A percentile compares a stretch with the other conserved stretches of the same genome.
phyloP scores from a whole-genome alignment of 257 asterid genomes.

The Forsythia suspensa region DNA sequence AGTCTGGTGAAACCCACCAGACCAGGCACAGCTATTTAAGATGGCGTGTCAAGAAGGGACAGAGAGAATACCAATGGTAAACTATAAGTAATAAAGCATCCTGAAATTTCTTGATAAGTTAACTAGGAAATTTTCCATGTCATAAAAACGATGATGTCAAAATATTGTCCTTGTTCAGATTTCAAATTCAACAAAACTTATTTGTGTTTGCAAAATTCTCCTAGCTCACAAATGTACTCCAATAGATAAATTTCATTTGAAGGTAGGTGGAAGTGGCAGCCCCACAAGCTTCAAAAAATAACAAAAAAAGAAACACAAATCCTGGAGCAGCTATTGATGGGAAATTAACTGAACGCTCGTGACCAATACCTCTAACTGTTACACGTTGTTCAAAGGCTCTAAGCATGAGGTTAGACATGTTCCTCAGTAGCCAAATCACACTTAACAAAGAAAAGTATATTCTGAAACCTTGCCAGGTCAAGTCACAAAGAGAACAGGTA shows the following conservation, averaged over 20 bases:
- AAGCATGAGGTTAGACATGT: not conserved
- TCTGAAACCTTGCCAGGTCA: not conserved
- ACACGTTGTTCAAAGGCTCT: not conserved
- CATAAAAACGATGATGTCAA: not conserved
- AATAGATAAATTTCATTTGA: not conserved
- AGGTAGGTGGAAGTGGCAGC: not conserved
- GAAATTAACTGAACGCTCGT: not conserved
- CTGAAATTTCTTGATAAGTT: not conserved
- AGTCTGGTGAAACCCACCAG: constrained; percentile 5
- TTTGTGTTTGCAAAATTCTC: not conserved
- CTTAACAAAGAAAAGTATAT: not conserved
- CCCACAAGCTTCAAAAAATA: not conserved
- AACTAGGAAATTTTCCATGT: not conserved
- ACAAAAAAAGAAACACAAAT: not conserved
- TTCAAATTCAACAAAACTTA: not conserved
- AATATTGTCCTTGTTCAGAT: not conserved
- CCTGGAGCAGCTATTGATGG: not conserved
- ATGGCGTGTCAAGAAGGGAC: not conserved
- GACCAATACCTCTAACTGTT: not conserved
- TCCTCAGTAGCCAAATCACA: not conserved
- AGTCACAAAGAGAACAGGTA: not conserved
- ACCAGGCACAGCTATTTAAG: not conserved
- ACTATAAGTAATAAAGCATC: not conserved
- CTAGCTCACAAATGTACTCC: not conserved
- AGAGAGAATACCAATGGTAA: not conserved